Base-by-base conservation (phyloP, 2,329 filamentous ascomycete genomes). In the Lomentospora prolificans region DNA sequence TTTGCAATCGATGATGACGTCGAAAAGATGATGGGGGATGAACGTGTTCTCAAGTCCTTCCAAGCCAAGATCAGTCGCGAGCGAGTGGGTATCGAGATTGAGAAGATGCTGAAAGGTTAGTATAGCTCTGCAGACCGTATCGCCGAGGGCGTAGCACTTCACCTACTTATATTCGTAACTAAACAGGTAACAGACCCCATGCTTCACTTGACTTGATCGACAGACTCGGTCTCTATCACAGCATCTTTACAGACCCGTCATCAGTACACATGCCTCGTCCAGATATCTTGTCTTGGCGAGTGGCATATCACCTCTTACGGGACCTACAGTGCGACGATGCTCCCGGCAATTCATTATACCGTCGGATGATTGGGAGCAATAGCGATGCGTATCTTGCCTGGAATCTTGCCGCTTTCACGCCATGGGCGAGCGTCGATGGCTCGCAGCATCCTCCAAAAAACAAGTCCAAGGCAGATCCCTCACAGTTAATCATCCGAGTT, bases 61-160 rank as follows among this genome's bases (percentile, higher is more conserved):
- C 82, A 80, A 52, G 69, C 86, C 28, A 99, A 99, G 68, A 97
- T 99, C 61, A 96, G 89, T 64, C 83, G 90, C 55, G 94, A 99
- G 69, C 79, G 94, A 57, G 85, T 99, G 1, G 89, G 90, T 0
- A 80, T 86, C 3, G 94, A 99, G 67, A 64, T 96, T 3, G 88
- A 92, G 65, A 97, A 97, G 75, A 95, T 95, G 84, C 74, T 97
- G 17, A 86, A 82, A 69, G 87, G 88, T 80, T 66, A 57, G 60
- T 51, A 8, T 8, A 33, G 7, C 19, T 10, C 14, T n/a, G 14
- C 36, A n/a, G 22, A 4, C 28, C 5, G 4, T 3, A n/a, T 50
- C 5, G 8, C 17, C 44, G 46, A 28, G 5, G 28, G 24, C 39
- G 8, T 9, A 3, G 8, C 25, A 17, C n/a, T 27, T 28, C 28